Percentiles rank a stretch among this genome's conserved stretches.
Evolutionary conservation across 2,329 filamentous ascomycete genomes (phyloP).

Genomic region (Hymenotorrendiella dingleyae): DNA sequence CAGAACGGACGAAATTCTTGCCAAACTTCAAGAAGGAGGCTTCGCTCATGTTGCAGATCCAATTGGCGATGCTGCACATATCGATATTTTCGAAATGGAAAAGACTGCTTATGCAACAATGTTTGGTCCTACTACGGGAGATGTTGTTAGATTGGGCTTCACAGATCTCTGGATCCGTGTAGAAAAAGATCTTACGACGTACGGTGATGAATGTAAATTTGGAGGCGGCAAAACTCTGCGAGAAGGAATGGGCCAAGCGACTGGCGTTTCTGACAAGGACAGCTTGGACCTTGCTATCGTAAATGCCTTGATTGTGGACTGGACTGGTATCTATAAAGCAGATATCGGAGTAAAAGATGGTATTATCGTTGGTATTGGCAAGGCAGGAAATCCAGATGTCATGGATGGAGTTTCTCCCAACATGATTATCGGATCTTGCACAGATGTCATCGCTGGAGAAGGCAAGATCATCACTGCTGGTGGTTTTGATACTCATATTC

Average conservation of each 20-base stretch:
- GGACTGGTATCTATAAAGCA: conserved; percentile 89
- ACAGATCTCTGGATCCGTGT: conserved; percentile 90
- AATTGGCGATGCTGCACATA: conserved; percentile 40
- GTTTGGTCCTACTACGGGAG: conserved; percentile 90
- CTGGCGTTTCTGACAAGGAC: conserved; percentile 64
- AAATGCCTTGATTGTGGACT: conserved; percentile 87
- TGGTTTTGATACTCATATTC: conserved; percentile 84
- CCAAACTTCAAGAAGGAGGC: conserved; percentile 61
- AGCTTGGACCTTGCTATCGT: conserved; percentile 80
- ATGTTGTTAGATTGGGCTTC: conserved; percentile 72
- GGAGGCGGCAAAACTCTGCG: conserved; percentile 90
- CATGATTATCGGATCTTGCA: conserved; percentile 81
- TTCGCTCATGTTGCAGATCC: conserved; percentile 75
- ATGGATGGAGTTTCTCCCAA: conserved; percentile 80
- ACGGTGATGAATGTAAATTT: conserved; percentile 93
- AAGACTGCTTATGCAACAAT: conserved; percentile 75
- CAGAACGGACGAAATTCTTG: conserved; percentile 59
- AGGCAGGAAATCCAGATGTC: conserved; percentile 93
- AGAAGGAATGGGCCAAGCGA: conserved; percentile 93
- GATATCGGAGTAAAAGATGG: conserved; percentile 92
- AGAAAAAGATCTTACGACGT: conserved; percentile 76
- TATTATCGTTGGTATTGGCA: conserved; percentile 81
- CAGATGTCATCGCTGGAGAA: conserved; percentile 88
- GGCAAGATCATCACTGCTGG: conserved; percentile 87
- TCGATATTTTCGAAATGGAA: conserved; percentile 65